These are phyloP conservation scores for Mycena olivaceomarginata DNA, from an alignment of 768 basidiomycete genomes.

Conservation along the genomic window DNA sequence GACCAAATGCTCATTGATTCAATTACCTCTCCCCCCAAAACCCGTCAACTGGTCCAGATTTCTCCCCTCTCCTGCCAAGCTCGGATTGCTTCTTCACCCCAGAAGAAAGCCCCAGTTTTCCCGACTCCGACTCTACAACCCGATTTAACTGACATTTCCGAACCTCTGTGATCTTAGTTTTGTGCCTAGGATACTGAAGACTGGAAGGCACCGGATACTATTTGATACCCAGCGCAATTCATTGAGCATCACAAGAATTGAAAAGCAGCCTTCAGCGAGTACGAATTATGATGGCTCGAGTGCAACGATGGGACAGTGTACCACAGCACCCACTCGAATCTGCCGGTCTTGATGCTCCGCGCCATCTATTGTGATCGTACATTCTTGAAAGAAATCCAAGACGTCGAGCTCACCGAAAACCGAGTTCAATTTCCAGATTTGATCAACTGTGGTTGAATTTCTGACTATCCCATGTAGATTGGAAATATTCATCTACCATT, in stretches of 20 bases:
- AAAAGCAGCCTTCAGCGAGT: neutral
- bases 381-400: neutral
- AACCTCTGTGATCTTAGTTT: neutral
- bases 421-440: slow-evolving; percentile 2
- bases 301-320: slow-evolving; percentile 14
- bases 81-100: neutral
- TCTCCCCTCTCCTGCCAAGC: neutral
- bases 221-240: slow-evolving; percentile 21
- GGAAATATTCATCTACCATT: slow-evolving; percentile 10
- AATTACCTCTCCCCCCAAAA: neutral
- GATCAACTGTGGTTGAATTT: neutral
- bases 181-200: neutral
- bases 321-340: neutral
- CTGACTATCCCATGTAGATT: neutral
- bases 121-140: neutral
- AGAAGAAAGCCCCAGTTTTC: neutral
- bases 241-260: neutral
- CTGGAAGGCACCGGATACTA: neutral
- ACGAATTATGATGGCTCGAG: slow-evolving; percentile 15
- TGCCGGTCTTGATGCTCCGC: neutral
- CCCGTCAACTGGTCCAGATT: neutral
- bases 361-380: neutral
- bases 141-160: neutral
- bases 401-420: neutral
- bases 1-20: too few species aligned